Percentiles rank a stretch among this genome's conserved stretches.
Conservation (phyloP, 2,329 filamentous ascomycete species). For the Colletotrichum sp. region DNA sequence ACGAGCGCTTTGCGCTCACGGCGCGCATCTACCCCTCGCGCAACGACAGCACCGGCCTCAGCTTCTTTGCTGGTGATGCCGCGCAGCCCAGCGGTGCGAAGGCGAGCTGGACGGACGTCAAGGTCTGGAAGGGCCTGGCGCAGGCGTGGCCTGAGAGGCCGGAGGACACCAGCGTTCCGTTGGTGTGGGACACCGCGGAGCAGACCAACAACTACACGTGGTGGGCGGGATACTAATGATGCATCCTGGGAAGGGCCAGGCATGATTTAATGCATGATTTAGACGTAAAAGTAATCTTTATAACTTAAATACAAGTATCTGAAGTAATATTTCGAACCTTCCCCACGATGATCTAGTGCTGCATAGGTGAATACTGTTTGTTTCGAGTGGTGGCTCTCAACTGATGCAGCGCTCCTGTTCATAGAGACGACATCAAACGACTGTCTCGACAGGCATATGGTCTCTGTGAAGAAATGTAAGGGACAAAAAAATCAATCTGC, state of each 20-base stretch:
- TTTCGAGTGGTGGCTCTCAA: fast-evolving
- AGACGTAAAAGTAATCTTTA: background rate
- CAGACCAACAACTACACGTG: constrained; percentile 19
- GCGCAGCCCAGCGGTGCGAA: background rate
- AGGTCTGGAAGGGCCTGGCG: constrained; percentile 15
- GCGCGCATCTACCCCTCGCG: constrained; percentile 22
- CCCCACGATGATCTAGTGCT: background rate
- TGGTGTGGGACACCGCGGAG: constrained; percentile 18
- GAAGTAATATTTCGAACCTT: background rate
- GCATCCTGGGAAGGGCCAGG: background rate
- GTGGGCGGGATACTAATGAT: constrained; percentile 16
- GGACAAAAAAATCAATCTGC: background rate
- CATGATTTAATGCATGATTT: background rate
- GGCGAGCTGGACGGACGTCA: constrained; percentile 14
- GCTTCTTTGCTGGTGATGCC: constrained; percentile 16
- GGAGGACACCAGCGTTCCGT: constrained; percentile 7
- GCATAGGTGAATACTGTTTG: no score
- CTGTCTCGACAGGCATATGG: background rate
- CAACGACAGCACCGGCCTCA: constrained; percentile 20
- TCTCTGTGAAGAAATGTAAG: background rate
- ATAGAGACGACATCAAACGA: no score
- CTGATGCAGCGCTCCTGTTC: no score
- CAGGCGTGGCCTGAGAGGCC: constrained; percentile 22
- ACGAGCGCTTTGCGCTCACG: constrained; percentile 21
- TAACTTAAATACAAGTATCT: background rate